Evolutionary conservation across 306 rosid species (phyloP), one percentile per base, ranked within the genome.

Genomic region (Crataegus laevigata): DNA sequence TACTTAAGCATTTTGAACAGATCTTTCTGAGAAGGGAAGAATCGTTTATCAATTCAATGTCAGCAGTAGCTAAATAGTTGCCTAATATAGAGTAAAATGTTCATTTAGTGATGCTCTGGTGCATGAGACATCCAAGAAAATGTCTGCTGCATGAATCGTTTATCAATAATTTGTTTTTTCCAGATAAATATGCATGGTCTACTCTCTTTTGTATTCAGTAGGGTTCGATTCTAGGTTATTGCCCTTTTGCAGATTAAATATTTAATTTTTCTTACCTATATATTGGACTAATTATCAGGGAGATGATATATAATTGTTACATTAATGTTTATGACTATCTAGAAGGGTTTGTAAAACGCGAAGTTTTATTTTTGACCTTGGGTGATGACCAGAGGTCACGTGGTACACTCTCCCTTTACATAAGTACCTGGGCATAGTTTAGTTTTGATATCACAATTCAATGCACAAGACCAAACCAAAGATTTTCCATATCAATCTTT

Each of bases 1-100:
- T 51, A 51, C 51, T 45, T 68, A 42, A 45, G 28, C 80, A 77
- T 77, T 66, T 65, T 52, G 79, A 25, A 38, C 73, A 25, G 76
- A 70, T 70, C 63, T 19, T 40, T 50, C 30, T 10, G 11, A 55
- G 63, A 57, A 72, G 64, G 22, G 64, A 11, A 66, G 55, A 59
- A 38, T 5, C 62, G 51, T 9, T 45, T 34, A 19, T 68, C 68
- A 57, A 43, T 69, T 69, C 58, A 24, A n/a, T 28, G 55, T 60
- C 36, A 43, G 28, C 7, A 14, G 19, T 55, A 15, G 22, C 22
- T 55, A 26, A 38, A 22, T 30, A 28, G 21, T 64, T 65, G 45
- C 6, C 4, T 18, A 28, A 29, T n/a, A 47, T 42, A 5, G 58
- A 28, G 22, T 61, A 24, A 4, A 47, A 12, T 45, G 7, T 5